A percentile compares a stretch with the other conserved stretches of the same genome.
Evolutionary conservation across 169 alveolate genomes (phyloP).

Genomic region (Cryptosporidium andersoni): DNA sequence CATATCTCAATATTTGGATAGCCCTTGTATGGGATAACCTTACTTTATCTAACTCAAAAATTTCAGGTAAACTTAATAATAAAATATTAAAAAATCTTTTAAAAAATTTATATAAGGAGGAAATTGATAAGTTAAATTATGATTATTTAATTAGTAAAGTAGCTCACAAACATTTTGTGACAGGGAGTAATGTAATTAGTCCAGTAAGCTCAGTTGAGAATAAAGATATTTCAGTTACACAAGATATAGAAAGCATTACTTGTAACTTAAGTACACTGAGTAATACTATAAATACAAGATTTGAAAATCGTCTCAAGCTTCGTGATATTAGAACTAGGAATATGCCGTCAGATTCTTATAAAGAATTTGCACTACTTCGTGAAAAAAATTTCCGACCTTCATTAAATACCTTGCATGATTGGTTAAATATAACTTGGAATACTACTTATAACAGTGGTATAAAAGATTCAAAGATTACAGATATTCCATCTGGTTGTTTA

Average conservation of each 20-base stretch:
- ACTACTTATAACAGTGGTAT: slow-evolving; percentile 51
- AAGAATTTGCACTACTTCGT: slow-evolving; percentile 60
- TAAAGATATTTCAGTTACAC: not conserved
- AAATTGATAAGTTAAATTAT: slow-evolving; percentile 52
- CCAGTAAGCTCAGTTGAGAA: slow-evolving; percentile 5
- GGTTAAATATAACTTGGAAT: slow-evolving; percentile 67
- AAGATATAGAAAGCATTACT: slow-evolving; percentile 10
- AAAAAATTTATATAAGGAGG: slow-evolving; percentile 27
- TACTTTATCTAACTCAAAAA: not conserved
- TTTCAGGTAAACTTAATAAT: slow-evolving; percentile 28
- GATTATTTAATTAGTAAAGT: slow-evolving; percentile 32
- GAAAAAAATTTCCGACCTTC: slow-evolving; percentile 66
- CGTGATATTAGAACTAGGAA: slow-evolving; percentile 52
- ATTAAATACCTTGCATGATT: slow-evolving; percentile 28
- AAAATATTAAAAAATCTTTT: slow-evolving; percentile 30
- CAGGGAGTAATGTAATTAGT: slow-evolving; percentile 12
- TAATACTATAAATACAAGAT: slow-evolving; percentile 29
- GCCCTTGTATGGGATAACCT: slow-evolving; percentile 41
- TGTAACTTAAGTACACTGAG: not conserved
- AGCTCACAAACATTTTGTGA: slow-evolving; percentile 25
- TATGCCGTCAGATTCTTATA: slow-evolving; percentile 54
- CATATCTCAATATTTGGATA: slow-evolving; percentile 59
- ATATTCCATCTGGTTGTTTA: slow-evolving; percentile 52
- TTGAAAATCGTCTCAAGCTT: slow-evolving; percentile 47
- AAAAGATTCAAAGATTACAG: slow-evolving; percentile 53